phyloP scores from a whole-genome alignment of 2,329 filamentous ascomycete genomes.

The Allantophomopsis lycopodina region DNA sequence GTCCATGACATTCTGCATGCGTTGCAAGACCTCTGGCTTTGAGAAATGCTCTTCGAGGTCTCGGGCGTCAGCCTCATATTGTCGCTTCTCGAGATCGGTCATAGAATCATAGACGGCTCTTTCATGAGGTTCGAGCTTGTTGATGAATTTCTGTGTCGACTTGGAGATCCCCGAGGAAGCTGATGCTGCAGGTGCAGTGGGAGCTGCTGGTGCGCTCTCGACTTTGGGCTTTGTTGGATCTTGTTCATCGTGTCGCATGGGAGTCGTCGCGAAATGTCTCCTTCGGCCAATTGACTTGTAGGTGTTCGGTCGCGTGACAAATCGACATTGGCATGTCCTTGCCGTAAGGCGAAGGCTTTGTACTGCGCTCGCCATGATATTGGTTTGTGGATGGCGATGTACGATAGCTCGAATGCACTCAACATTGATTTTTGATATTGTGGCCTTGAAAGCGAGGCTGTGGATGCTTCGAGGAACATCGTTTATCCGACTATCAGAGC shows the following conservation, averaged over 20 bases:
- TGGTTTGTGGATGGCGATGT: too few species aligned
- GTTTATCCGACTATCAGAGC: too few species aligned
- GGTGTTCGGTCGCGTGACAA: conserved; percentile 4
- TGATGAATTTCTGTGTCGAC: neutral
- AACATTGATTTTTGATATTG: neutral
- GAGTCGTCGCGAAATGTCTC: conserved; percentile 11
- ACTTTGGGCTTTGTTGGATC: too few species aligned
- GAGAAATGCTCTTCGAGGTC: neutral
- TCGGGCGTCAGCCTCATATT: neutral
- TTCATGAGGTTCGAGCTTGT: neutral
- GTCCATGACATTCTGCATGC: conserved; percentile 2
- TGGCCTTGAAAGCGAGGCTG: neutral
- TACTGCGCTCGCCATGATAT: conserved; percentile 15
- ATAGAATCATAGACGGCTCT: neutral
- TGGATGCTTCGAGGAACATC: conserved; percentile 1
- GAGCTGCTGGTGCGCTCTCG: neutral
- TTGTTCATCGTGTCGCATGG: conserved; percentile 4
- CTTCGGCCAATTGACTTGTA: conserved; percentile 8
- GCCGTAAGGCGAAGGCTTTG: conserved; percentile 14
- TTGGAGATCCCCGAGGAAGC: neutral
- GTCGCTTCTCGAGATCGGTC: neutral
- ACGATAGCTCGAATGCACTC: too few species aligned
- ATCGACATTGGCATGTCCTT: conserved; percentile 11
- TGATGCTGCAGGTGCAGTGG: neutral
- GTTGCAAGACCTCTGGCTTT: neutral